A percentile compares a stretch with the other conserved stretches of the same genome.
Evolutionary conservation across 352 stramenopile species (phyloP).

Genomic region (Phytophthora hybrid): DNA sequence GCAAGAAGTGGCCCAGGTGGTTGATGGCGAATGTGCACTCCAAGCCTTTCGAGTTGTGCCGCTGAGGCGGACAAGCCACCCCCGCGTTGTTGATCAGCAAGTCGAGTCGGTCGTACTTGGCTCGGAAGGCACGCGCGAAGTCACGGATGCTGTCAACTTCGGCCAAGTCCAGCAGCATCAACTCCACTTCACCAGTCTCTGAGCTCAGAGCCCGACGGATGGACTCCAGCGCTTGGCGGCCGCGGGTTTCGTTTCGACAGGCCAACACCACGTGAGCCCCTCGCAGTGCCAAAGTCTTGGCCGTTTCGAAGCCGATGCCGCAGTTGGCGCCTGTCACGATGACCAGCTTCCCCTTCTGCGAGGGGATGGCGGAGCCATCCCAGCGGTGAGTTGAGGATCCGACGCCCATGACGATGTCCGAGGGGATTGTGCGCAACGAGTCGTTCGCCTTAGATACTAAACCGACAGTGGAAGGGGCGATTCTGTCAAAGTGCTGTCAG

Average conservation of each 20-base stretch:
- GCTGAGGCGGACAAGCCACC: slow-evolving; percentile 37
- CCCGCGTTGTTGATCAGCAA: slow-evolving; percentile 80
- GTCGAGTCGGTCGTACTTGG: slow-evolving; percentile 54
- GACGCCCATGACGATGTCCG: slow-evolving; percentile 21
- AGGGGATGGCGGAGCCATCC: slow-evolving; percentile 41
- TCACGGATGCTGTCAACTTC: slow-evolving; percentile 49
- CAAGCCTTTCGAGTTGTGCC: slow-evolving; percentile 38
- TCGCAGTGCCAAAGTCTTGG: slow-evolving; percentile 62
- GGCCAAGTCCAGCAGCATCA: slow-evolving; percentile 62
- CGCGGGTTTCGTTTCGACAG: slow-evolving; percentile 56
- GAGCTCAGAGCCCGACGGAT: slow-evolving; percentile 33
- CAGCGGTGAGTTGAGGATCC: slow-evolving; percentile 18
- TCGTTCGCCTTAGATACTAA: slow-evolving; percentile 9
- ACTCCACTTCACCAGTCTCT: slow-evolving; percentile 38
- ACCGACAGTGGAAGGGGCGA: background rate
- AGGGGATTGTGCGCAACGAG: slow-evolving; percentile 4
- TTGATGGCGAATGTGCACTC: slow-evolving; percentile 61
- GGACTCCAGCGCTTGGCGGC: slow-evolving; percentile 30
- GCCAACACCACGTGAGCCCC: slow-evolving; percentile 80
- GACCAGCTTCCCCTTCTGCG: slow-evolving; percentile 61
- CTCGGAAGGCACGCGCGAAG: slow-evolving; percentile 52
- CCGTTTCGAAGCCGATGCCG: slow-evolving; percentile 83
- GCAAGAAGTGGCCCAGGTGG: slow-evolving; percentile 59
- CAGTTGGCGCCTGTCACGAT: slow-evolving; percentile 89
- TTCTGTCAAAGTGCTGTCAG: slow-evolving; percentile 10